Percentiles rank a stretch among this genome's conserved stretches.
Evolutionary conservation across 208 protist genomes (phyloP).

Genomic region (Acanthamoeba royreba): DNA sequence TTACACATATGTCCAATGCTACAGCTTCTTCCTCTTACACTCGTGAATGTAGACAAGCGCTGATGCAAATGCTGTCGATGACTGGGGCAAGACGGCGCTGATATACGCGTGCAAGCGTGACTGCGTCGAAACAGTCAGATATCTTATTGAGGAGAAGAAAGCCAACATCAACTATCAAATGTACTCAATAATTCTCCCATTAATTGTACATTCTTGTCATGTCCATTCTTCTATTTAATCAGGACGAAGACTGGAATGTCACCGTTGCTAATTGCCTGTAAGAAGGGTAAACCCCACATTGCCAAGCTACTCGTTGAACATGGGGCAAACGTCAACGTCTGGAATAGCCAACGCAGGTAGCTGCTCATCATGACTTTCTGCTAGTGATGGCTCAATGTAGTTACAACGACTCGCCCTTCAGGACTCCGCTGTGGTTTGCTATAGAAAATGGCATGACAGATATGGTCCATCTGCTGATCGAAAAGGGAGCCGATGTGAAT

Average conservation of each 20-base stretch:
- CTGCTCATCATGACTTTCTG: not conserved
- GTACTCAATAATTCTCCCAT: too few relatives aligned
- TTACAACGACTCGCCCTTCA: not conserved
- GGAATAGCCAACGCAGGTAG: not conserved
- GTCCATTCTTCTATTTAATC: not conserved
- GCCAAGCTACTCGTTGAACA: not conserved
- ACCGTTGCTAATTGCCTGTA: not conserved
- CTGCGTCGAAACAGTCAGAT: not conserved
- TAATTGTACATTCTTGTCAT: too few relatives aligned
- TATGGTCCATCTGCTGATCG: not conserved
- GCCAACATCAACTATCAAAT: not conserved
- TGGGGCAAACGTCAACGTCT: not conserved
- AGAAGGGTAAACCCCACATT: not conserved
- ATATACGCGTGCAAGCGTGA: conserved; percentile 1
- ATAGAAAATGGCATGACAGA: not conserved
- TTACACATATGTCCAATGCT: not conserved
- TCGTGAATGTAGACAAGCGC: not conserved
- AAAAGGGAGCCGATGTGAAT: not conserved
- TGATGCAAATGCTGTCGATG: not conserved
- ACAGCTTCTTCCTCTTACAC: not conserved
- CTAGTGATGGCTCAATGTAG: not conserved
- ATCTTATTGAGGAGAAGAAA: not conserved
- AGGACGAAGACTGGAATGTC: not conserved
- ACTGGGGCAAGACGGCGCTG: not conserved
- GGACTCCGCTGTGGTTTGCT: not conserved